Evolutionary conservation across 257 asterid genomes (phyloP), one percentile per base, ranked within the genome.

Genomic region (Agastache rugosa): DNA sequence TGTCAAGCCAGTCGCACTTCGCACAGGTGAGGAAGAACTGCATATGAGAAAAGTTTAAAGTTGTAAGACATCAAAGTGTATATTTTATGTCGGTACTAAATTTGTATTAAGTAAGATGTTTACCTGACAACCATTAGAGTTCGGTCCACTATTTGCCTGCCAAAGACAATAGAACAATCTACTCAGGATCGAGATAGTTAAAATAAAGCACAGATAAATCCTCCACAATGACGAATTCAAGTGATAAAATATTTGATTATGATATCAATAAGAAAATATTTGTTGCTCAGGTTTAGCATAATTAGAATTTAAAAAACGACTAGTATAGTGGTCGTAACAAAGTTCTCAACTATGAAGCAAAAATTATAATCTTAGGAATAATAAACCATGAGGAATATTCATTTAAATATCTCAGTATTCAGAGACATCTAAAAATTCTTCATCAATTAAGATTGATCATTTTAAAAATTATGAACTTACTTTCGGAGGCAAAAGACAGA

Each of bases 1-100:
- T 91, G 86, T 93, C 98, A 23, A 93, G 98, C 98, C 97, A 93
- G 78, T 91, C 98, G 19, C 97, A 91, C 85, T 93, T 93, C 25
- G 97, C 96, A 73, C 97, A 90, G 31, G 97, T 84, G 85, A 93
- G 59, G 83, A 93, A 93, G 85, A 91, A 93, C 98, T 93, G 93
- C 84, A 85, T 47, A 37, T 7, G 23, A 37, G 76, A 65, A 71
- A 14, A 45, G 8, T 12, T 41, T 0, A 17, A 67, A 23, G 25
- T 37, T n/a, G 60, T 34, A 53, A 55, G 47, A 34, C 48, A 11
- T 71, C 50, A 75, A 11, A 66, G 45, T 2, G 19, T 4, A 41
- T 41, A 31, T 31, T 41, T 37, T 45, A 42, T 14, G 6, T 5
- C 9, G 0, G 19, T 5, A 48, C 9, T 8, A 48, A 48, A 16